Evolutionary conservation across 2,329 filamentous ascomycete species (phyloP).

Genomic region (Sporothrix schenckii): DNA sequence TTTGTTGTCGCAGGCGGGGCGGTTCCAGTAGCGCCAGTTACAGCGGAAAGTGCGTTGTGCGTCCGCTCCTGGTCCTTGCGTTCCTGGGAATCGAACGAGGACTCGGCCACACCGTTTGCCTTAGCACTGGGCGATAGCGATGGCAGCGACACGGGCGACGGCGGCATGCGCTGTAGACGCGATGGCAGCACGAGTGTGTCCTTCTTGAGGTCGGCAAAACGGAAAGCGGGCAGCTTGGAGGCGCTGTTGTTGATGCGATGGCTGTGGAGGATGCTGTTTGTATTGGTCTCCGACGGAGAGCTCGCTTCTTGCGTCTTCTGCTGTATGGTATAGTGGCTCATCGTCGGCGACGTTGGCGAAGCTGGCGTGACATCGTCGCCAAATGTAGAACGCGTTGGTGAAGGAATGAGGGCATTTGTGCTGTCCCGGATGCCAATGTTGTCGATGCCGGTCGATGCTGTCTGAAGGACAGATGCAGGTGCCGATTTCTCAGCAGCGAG

Average conservation of each 20-base stretch:
- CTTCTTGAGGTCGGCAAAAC: slow-evolving; percentile 55
- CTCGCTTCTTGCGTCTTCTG: background rate
- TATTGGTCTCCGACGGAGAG: slow-evolving; percentile 18
- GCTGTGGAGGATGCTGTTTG: slow-evolving; percentile 44
- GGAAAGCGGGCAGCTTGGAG: slow-evolving; percentile 60
- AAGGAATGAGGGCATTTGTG: background rate
- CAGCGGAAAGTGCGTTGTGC: slow-evolving; percentile 29
- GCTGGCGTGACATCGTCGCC: slow-evolving; percentile 5
- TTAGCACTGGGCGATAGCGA: background rate
- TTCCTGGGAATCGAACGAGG: slow-evolving; percentile 36
- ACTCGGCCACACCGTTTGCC: slow-evolving; percentile 31
- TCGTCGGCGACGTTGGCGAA: slow-evolving; percentile 13
- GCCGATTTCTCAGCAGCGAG: slow-evolving; percentile 2
- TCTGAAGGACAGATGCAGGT: background rate
- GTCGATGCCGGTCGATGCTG: background rate
- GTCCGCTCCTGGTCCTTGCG: background rate
- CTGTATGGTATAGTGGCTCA: background rate
- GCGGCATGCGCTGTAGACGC: slow-evolving; percentile 46
- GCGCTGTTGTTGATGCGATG: slow-evolving; percentile 59
- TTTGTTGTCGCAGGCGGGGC: slow-evolving; percentile 24
- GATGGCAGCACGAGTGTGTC: slow-evolving; percentile 43
- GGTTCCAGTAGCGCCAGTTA: slow-evolving; percentile 20
- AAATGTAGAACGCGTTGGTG: slow-evolving; percentile 9
- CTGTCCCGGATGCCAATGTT: background rate
- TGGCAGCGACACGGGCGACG: slow-evolving; percentile 47